These are phyloP conservation scores for Puccinia novopanici DNA, from an alignment of 1,284 basidiomycete species.

Conservation along the genomic window DNA sequence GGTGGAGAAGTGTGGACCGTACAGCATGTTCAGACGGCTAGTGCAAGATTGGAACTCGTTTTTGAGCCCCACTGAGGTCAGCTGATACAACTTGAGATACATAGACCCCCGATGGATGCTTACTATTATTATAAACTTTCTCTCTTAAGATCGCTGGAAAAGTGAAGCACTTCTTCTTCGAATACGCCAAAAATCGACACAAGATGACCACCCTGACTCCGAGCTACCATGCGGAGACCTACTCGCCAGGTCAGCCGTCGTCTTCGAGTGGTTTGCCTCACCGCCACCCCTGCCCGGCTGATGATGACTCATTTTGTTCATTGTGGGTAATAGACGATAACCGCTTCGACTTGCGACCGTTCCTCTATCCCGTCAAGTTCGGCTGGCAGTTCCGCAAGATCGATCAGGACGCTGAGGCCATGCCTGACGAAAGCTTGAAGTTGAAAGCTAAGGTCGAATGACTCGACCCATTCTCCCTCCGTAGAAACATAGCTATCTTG, in stretches of 20 bases:
- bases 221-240: slow-evolving; percentile 50
- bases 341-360: slow-evolving; percentile 50
- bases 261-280: not conserved
- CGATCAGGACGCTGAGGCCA: slow-evolving; percentile 29
- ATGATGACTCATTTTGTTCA: not conserved
- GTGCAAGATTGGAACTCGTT: slow-evolving; percentile 44
- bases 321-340: slow-evolving; percentile 35
- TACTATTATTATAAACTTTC: not conserved
- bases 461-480: not conserved
- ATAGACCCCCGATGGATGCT: not conserved
- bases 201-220: slow-evolving; percentile 50
- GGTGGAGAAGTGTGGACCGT: slow-evolving; percentile 48
- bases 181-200: slow-evolving; percentile 49
- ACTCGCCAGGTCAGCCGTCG: slow-evolving; percentile 34
- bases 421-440: slow-evolving; percentile 49
- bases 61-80: slow-evolving; percentile 46
- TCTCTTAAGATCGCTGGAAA: slow-evolving; percentile 38
- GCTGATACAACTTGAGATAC: not conserved
- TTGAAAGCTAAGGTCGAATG: slow-evolving; percentile 49
- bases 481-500: too few species aligned
- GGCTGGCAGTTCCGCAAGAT: slow-evolving; percentile 47
- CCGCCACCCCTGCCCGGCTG: not conserved
- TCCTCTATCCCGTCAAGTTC: slow-evolving; percentile 50
- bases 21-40: slow-evolving; percentile 44
- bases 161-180: slow-evolving; percentile 48